Conservation (phyloP, 345 rosid genomes). For the Zanthoxylum bungeanum region DNA sequence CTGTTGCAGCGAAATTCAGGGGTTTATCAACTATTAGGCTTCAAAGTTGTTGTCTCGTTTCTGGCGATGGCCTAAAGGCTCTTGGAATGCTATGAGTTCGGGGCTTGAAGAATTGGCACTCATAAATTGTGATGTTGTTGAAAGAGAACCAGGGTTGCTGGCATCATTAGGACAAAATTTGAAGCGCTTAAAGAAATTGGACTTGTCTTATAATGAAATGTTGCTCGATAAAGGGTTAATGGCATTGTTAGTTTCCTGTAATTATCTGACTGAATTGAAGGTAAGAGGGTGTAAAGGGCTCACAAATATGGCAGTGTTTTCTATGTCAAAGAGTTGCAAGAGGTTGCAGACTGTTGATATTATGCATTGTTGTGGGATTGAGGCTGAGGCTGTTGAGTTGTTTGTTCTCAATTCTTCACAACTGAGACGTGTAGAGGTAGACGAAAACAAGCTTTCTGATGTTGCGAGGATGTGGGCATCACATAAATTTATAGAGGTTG, state of each 20-base stretch:
- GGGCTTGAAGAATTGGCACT: conserved; percentile 62
- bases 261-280: conserved; percentile 46
- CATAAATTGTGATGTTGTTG: conserved; percentile 69
- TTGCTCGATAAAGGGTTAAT: conserved; percentile 65
- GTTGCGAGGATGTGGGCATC: conserved; percentile 38
- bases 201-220: conserved; percentile 60
- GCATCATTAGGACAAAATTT: conserved; percentile 74
- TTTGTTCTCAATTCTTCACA: conserved; percentile 41
- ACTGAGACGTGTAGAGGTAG: conserved; percentile 54
- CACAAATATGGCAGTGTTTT: conserved; percentile 35
- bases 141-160: conserved; percentile 68
- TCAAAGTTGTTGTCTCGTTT: conserved; percentile 72
- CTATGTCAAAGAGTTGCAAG: conserved; percentile 51
- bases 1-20: conserved; percentile 47
- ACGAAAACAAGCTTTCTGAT: conserved; percentile 55
- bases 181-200: conserved; percentile 53
- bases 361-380: conserved; percentile 43
- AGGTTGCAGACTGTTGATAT: conserved; percentile 49
- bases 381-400: conserved; percentile 44
- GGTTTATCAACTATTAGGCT: conserved; percentile 51
- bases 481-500: conserved; percentile 42
- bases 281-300: conserved; percentile 66
- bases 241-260: conserved; percentile 71
- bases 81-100: conserved; percentile 47
- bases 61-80: conserved; percentile 67